Base-by-base conservation (phyloP, 2,329 filamentous ascomycete species). In the Fusarium lyarnte region DNA sequence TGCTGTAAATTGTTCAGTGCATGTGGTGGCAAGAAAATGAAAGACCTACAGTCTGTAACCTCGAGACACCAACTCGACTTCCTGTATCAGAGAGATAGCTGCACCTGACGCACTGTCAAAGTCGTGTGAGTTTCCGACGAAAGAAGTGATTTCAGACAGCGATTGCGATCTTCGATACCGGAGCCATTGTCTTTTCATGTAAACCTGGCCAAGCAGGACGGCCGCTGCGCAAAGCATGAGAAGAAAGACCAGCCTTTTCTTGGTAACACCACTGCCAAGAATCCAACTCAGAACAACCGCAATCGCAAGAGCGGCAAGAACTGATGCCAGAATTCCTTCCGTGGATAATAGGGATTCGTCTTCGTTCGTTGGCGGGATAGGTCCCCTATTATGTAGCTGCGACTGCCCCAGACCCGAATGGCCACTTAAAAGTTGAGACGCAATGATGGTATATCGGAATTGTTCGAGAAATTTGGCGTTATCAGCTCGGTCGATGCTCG, bases 51-150 rank as follows among this genome's bases (percentile, higher is more conserved):
- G 87, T 82, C 93, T 88, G 81, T 97, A 98, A 27, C 95, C 95
- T 75, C 95, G 90, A 35, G 95, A 97, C 31, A 98, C 94, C 36
- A 98, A 87, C 83, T 98, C 95, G n/a, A 98, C 94, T 82, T 98
- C 95, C 80, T 97, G 95, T 70, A 98, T 92, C 67, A 97, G 88
- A 41, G 92, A 90, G 61, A 97, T 85, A 5, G 93, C 92, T 36
- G 93, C 92, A 42, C 91, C 91, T 43, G 89, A 91, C 27, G 92
- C 91, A 43, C 91, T 89, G 81, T 98, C 94, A 75, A 97, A 94
- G 54, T 91, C 90, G 78, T 97, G 94, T 42, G 94, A 91, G 77
- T 90, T 91, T 51, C 89, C 86, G 49, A 96, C 90, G 72, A 97
- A 90, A 2, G 85, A 83, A 16, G 89, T 89, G 9, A 92, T 90